Percentiles rank a stretch among this genome's conserved stretches.
Conservation (phyloP, 306 rosid genomes). For the Pachyrhizus erosus region DNA sequence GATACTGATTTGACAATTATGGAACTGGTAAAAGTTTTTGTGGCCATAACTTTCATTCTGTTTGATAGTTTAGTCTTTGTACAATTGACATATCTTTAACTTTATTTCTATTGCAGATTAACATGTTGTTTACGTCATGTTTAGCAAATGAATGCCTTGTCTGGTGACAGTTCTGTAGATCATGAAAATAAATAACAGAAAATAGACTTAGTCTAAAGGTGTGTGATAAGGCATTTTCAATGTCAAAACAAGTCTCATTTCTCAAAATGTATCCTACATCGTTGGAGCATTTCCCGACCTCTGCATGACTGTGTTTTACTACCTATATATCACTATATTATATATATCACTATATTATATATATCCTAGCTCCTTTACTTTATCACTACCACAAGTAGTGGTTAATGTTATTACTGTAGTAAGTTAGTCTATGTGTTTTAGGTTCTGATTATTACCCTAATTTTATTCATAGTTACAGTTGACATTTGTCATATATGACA, state of each 20-base stretch:
- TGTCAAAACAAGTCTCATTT: conserved; percentile 8
- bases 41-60: conserved; percentile 40
- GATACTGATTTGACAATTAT: conserved; percentile 55
- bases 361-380: conserved; percentile 11
- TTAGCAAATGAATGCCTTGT: conserved; percentile 41
- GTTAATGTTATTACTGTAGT: neutral
- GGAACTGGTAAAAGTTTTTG: conserved; percentile 22
- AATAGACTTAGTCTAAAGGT: conserved; percentile 20
- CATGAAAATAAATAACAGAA: neutral
- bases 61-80: conserved; percentile 27
- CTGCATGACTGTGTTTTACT: neutral
- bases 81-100: conserved; percentile 33
- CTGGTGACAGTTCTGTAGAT: conserved; percentile 12
- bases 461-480: neutral
- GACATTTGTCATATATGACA: neutral
- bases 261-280: neutral
- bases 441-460: conserved; percentile 10
- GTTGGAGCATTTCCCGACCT: neutral
- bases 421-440: neutral
- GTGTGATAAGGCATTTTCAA: neutral
- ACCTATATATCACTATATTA: neutral
- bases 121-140: conserved; percentile 58
- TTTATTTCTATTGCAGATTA: conserved; percentile 38
- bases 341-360: neutral
- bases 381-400: neutral